These are phyloP conservation scores for Ustilago nuda DNA, from an alignment of 1,284 basidiomycete species.

Conservation along the genomic window DNA sequence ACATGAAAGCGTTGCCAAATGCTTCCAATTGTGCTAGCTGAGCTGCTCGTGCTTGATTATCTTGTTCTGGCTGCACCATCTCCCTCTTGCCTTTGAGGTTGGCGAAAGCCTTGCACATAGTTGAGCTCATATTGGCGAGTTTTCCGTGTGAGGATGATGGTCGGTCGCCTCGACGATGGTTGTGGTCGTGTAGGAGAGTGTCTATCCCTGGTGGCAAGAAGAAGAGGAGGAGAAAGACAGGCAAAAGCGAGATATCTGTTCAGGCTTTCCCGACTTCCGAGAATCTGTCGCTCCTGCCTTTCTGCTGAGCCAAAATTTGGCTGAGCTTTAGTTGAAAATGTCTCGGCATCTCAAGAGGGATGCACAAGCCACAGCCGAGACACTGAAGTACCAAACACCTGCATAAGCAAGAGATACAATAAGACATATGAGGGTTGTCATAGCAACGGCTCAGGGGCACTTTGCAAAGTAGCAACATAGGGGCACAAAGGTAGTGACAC, in stretches of 20 bases:
- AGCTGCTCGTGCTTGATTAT: slow-evolving; percentile 12
- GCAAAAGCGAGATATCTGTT: slow-evolving; percentile 9
- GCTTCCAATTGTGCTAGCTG: slow-evolving; percentile 46
- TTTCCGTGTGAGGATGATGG: neutral
- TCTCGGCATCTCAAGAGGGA: too few relatives aligned
- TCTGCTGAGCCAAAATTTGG: neutral
- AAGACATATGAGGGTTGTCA: too few relatives aligned
- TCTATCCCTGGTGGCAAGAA: neutral
- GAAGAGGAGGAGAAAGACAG: slow-evolving; percentile 13
- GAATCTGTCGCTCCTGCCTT: neutral
- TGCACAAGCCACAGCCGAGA: too few relatives aligned
- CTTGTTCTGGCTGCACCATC: slow-evolving; percentile 1
- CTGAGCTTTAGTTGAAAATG: too few relatives aligned
- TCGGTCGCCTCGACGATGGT: neutral
- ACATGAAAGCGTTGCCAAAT: slow-evolving; percentile 44
- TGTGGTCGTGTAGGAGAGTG: neutral
- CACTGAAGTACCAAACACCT: too few relatives aligned
- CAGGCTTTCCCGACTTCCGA: slow-evolving; percentile 45
- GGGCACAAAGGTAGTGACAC: too few relatives aligned
- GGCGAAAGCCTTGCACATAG: neutral
- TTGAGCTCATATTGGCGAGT: slow-evolving; percentile 14
- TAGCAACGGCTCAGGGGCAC: too few relatives aligned
- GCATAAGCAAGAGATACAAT: too few relatives aligned
- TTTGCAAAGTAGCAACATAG: too few relatives aligned
- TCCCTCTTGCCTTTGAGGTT: slow-evolving; percentile 20